Evolutionary conservation across 192 early-diverging fungal genomes (phyloP).

Genomic region (Coemansia sp.): DNA sequence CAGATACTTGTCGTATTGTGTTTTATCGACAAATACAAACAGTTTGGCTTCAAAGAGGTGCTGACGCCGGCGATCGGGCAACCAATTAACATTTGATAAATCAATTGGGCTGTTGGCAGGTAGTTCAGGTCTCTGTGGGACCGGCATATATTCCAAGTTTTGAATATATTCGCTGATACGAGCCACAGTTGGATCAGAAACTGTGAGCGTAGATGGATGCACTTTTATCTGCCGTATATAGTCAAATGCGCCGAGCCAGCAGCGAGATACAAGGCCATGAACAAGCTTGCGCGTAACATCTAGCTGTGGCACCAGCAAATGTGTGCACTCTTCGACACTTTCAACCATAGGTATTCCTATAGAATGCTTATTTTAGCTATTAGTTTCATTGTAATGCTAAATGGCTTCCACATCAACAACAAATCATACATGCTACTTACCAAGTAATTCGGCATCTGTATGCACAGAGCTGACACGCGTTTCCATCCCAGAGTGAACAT

Average conservation of each 20-base stretch:
- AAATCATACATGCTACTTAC: not conserved
- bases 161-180: conserved; percentile 15
- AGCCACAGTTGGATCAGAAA: conserved; percentile 8
- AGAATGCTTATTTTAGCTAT: not conserved
- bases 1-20: conserved; percentile 20
- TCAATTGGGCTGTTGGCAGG: conserved; percentile 26
- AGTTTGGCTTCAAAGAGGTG: conserved; percentile 17
- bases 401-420: not conserved
- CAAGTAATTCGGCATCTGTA: conserved; percentile 8
- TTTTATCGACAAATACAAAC: conserved; percentile 29
- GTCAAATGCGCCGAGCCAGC: conserved; percentile 15
- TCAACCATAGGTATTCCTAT: conserved; percentile 18
- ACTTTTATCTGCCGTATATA: conserved; percentile 13
- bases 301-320: conserved; percentile 31
- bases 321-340: conserved; percentile 18
- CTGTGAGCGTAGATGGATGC: conserved; percentile 7
- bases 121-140: conserved; percentile 2
- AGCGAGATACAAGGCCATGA: conserved; percentile 21
- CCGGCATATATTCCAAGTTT: conserved; percentile 20
- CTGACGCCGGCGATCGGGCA: conserved; percentile 17
- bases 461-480: not conserved
- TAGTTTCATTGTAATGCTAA: not conserved
- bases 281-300: conserved; percentile 34
- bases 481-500: conserved; percentile 15
- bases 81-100: conserved; percentile 17